Evolutionary conservation across 1,284 basidiomycete species (phyloP).

Genomic region (Pseudozyma pruni): DNA sequence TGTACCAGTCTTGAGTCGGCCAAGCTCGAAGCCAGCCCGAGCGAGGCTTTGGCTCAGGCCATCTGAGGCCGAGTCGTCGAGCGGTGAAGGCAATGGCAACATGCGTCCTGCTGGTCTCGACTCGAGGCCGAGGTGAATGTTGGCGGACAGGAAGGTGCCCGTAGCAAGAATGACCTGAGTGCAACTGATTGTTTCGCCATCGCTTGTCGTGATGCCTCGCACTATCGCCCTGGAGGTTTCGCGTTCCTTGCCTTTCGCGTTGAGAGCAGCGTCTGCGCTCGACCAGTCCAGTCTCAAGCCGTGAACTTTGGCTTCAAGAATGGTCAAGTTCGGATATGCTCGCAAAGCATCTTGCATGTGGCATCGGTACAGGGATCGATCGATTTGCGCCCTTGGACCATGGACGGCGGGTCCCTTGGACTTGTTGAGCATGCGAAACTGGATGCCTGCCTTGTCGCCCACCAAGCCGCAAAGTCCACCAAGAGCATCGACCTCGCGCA

Average conservation of each 20-base stretch:
- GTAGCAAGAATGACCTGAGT: conserved; percentile 86
- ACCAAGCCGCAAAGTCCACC: conserved; percentile 82
- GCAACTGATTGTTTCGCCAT: conserved; percentile 80
- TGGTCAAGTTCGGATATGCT: conserved; percentile 76
- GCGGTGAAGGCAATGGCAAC: conserved; percentile 76
- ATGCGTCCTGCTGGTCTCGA: conserved; percentile 84
- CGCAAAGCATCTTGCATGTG: conserved; percentile 79
- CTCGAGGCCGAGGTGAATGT: conserved; percentile 85
- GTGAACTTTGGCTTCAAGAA: conserved; percentile 80
- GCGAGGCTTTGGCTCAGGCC: conserved; percentile 81
- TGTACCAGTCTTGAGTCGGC: conserved; percentile 87
- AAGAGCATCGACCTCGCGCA: conserved; percentile 86
- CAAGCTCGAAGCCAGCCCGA: conserved; percentile 80
- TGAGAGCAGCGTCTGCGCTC: conserved; percentile 4
- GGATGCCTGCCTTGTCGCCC: conserved; percentile 84
- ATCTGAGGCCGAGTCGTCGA: conserved; percentile 68
- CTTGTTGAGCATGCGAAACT: conserved; percentile 84
- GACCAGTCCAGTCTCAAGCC: conserved; percentile 77
- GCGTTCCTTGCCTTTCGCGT: neutral
- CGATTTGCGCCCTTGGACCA: conserved; percentile 90
- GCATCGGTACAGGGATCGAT: conserved; percentile 81
- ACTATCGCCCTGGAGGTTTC: conserved; percentile 72
- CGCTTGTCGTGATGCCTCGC: conserved; percentile 79
- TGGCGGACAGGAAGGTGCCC: conserved; percentile 87
- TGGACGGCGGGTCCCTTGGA: conserved; percentile 87